These are phyloP conservation scores for Mucuna pruriens DNA, from an alignment of 306 rosid genomes.

Conservation along the genomic window DNA sequence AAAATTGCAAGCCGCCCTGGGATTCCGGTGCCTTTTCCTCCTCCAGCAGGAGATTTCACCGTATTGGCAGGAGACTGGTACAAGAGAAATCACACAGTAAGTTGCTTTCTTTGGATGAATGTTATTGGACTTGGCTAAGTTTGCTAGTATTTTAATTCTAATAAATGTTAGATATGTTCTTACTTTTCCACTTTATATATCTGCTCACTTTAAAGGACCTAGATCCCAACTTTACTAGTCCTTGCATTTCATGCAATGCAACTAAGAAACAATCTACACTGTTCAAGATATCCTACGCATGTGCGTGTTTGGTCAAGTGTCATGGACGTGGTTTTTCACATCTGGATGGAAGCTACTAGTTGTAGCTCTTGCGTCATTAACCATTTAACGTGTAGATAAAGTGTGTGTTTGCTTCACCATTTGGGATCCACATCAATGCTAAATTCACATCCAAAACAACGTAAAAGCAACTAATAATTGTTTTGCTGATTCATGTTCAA, in stretches of 20 bases:
- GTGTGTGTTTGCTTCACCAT: no score
- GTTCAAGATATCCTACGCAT: background rate
- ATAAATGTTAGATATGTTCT: background rate
- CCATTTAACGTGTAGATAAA: no score
- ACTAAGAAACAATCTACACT: background rate
- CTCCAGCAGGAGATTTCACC: constrained; percentile 82
- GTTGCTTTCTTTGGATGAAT: constrained; percentile 32
- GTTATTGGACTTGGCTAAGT: background rate
- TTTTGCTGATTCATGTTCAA: no score
- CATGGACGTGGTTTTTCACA: background rate
- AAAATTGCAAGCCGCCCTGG: constrained; percentile 68
- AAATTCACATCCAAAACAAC: no score
- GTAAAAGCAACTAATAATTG: no score
- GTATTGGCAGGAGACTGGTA: constrained; percentile 87
- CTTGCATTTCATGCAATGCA: background rate
- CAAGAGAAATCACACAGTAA: constrained; percentile 78
- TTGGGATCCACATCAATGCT: no score
- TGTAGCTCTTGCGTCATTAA: background rate
- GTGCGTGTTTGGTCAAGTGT: background rate
- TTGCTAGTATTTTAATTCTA: background rate
- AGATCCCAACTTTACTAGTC: background rate
- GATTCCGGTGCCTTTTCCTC: constrained; percentile 80
- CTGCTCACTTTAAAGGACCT: background rate
- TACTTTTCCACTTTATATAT: background rate
- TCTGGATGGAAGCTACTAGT: background rate